These are phyloP conservation scores for Prosopis cineraria DNA, from an alignment of 306 rosid genomes.

Conservation along the genomic window DNA sequence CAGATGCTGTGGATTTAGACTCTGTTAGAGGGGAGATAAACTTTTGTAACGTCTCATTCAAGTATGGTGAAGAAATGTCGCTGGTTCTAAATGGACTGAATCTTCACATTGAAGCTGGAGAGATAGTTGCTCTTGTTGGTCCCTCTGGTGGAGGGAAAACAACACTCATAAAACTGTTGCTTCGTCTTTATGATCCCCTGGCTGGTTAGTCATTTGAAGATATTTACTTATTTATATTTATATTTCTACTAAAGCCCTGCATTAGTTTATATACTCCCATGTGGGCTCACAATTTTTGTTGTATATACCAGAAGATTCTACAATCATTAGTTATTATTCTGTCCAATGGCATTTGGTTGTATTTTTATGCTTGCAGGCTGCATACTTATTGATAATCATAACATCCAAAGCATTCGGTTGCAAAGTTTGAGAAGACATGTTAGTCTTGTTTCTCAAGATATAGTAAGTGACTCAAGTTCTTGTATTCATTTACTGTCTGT, in stretches of 20 bases:
- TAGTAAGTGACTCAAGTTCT: constrained; percentile 52
- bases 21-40: constrained; percentile 66
- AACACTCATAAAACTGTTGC: constrained; percentile 74
- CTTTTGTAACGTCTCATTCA: constrained; percentile 72
- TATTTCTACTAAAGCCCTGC: neutral
- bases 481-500: constrained; percentile 9
- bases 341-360: constrained; percentile 9
- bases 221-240: constrained; percentile 1
- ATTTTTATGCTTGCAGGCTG: constrained; percentile 54
- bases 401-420: constrained; percentile 56
- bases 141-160: constrained; percentile 98
- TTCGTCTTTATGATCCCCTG: constrained; percentile 84
- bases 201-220: constrained; percentile 57
- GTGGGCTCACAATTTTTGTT: neutral
- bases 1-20: constrained; percentile 65
- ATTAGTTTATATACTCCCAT: constrained; percentile 16
- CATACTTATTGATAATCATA: constrained; percentile 64
- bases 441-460: constrained; percentile 87
- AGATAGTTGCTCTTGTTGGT: constrained; percentile 87
- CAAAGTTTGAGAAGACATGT: constrained; percentile 74
- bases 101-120: constrained; percentile 79
- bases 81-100: constrained; percentile 64
- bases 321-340: neutral
- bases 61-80: constrained; percentile 59
- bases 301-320: constrained; percentile 13